These are phyloP conservation scores for Diospyros lotus DNA, from an alignment of 148 eudicot genomes.

Conservation along the genomic window DNA sequence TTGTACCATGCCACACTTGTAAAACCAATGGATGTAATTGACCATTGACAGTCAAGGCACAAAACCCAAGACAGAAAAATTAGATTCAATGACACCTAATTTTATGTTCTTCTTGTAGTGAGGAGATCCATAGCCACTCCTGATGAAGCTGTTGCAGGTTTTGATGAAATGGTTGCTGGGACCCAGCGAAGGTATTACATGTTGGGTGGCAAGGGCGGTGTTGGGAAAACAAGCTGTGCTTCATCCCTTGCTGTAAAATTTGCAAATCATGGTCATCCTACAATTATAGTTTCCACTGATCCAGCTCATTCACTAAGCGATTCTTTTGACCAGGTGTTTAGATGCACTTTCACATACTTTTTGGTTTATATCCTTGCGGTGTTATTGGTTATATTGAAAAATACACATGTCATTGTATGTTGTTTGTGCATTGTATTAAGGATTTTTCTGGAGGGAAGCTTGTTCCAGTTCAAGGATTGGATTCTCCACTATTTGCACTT, in stretches of 20 bases:
- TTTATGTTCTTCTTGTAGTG: conserved; percentile 25
- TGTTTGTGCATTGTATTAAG: conserved; percentile 14
- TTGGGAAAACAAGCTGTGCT: conserved; percentile 75
- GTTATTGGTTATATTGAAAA: not conserved
- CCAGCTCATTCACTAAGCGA: conserved; percentile 86
- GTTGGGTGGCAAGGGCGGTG: conserved; percentile 85
- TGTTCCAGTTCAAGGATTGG: conserved; percentile 70
- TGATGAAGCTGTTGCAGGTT: conserved; percentile 38
- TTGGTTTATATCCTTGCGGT: not conserved
- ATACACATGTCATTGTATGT: not conserved
- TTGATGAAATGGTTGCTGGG: conserved; percentile 57
- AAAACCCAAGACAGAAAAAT: not conserved
- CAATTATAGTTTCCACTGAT: conserved; percentile 75
- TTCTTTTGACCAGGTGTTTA: conserved; percentile 66
- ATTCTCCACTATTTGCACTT: conserved; percentile 65
- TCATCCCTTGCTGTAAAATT: conserved; percentile 83
- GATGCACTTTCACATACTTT: not conserved
- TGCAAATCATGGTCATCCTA: conserved; percentile 73
- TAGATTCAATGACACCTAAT: not conserved
- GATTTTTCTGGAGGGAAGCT: conserved; percentile 69
- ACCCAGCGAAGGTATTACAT: conserved; percentile 63
- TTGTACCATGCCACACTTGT: not conserved
- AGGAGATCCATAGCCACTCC: conserved; percentile 43
- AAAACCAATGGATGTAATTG: not conserved
- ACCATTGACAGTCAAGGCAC: not conserved